Evolutionary conservation across 345 rosid species (phyloP), one percentile per base, ranked within the genome.

Genomic region (Viola odorata): DNA sequence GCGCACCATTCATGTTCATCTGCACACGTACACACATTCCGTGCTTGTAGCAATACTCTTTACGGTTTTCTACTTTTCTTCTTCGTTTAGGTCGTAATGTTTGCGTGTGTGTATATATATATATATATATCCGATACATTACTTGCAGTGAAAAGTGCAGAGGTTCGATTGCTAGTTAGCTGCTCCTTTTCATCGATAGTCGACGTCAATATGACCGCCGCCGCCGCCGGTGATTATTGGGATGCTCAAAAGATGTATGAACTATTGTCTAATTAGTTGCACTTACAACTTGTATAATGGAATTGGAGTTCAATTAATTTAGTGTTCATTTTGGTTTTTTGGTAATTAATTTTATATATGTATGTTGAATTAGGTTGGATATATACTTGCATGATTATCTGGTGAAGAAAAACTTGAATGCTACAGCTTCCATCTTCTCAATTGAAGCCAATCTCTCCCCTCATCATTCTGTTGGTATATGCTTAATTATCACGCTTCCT

Each of bases 321-420:
- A 47, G 9, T 11, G 7, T 13, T 56, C 1, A 15, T 23, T n/a
- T 0, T 16, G 13, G 23, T 61, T 61, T 13, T 7, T 61, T 16
- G 17, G 9, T 45, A 11, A 6, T 61, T 17, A 8, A 14, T 40
- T 17, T 45, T n/a, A 7, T 36, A 8, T 49, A 45, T 41, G 50
- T 23, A 37, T 42, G 45, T 7, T 65, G 52, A 50, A 36, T 10
- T 48, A 78, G 82, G 70, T 40, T 78, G 64, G 69, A 78, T 10
- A 62, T 50, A 40, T 78, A 71, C 63, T 41, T 78, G 71, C 75
- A 63, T 23, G 82, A 78, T 72, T 75, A 78, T 58, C n/a, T 78
- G 57, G 45, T 60, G 66, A 75, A 66, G 68, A 69, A 50, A 60
- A 67, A 75, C 10, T 55, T 72, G 71, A 64, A 66, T 38, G 47